Conservation (phyloP, 2,329 filamentous ascomycete species). For the Trichoderma breve region DNA sequence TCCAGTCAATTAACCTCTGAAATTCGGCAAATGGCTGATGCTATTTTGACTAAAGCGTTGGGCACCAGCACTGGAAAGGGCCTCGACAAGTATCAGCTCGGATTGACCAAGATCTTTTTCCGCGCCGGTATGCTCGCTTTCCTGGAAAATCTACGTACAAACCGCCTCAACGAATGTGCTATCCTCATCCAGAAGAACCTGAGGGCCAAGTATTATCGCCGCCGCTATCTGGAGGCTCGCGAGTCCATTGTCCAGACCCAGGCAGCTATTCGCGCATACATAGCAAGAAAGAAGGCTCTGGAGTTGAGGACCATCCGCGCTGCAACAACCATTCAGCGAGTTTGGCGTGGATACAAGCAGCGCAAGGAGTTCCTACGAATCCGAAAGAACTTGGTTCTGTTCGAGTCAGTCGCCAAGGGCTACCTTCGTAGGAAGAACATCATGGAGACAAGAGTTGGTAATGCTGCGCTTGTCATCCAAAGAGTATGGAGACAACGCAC, state of each 20-base stretch:
- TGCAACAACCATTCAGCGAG: slow-evolving; percentile 89
- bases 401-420: slow-evolving; percentile 88
- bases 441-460: slow-evolving; percentile 88
- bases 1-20: slow-evolving; percentile 90
- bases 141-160: slow-evolving; percentile 89
- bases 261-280: slow-evolving; percentile 71
- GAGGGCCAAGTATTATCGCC: slow-evolving; percentile 90
- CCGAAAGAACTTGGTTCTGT: slow-evolving; percentile 78
- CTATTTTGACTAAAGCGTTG: slow-evolving; percentile 84
- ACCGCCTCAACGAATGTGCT: slow-evolving; percentile 85
- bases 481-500: slow-evolving; percentile 81
- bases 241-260: slow-evolving; percentile 79
- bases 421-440: slow-evolving; percentile 88
- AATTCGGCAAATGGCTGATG: slow-evolving; percentile 90
- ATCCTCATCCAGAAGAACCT: slow-evolving; percentile 99
- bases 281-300: slow-evolving; percentile 74
- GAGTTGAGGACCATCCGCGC: slow-evolving; percentile 80
- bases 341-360: slow-evolving; percentile 92
- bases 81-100: slow-evolving; percentile 93
- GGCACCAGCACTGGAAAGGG: slow-evolving; percentile 72
- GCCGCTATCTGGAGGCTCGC: slow-evolving; percentile 83
- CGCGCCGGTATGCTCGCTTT: slow-evolving; percentile 98
- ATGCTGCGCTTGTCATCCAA: slow-evolving; percentile 88
- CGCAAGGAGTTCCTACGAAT: slow-evolving; percentile 76
- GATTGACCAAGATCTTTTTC: slow-evolving; percentile 99